Evolutionary conservation across 2,329 filamentous ascomycete genomes (phyloP).

Genomic region (Penicillium paneum): DNA sequence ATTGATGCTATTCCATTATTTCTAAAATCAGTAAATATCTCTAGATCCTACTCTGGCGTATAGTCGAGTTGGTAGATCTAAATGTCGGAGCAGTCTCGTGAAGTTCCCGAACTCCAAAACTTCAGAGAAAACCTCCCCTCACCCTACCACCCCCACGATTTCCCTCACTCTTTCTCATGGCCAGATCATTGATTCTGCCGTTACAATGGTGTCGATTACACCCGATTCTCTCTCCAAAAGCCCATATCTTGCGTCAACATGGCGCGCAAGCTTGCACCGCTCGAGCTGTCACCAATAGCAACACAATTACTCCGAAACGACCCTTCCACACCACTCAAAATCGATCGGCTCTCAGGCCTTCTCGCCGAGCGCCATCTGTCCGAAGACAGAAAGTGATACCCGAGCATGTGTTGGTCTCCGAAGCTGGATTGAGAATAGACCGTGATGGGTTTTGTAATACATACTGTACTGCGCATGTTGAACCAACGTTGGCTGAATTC

Average conservation of each 20-base stretch:
- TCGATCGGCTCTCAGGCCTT: not conserved
- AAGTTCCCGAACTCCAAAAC: constrained; percentile 10
- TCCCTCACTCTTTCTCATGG: constrained; percentile 9
- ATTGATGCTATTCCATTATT: not conserved
- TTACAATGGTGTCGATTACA: constrained; percentile 16
- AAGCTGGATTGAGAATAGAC: not conserved
- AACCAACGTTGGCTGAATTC: not conserved
- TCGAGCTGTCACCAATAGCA: not conserved
- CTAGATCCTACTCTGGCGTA: not conserved
- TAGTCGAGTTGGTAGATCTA: not conserved
- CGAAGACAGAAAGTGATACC: not conserved
- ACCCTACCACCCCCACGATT: not conserved
- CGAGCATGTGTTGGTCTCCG: not conserved
- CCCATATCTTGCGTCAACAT: not conserved
- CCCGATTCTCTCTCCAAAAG: not conserved
- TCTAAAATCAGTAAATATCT: not conserved
- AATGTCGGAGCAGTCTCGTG: not conserved
- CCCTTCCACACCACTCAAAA: constrained; percentile 13
- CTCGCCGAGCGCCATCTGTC: not conserved
- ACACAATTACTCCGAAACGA: not conserved
- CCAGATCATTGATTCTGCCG: constrained; percentile 14
- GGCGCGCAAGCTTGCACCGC: not conserved
- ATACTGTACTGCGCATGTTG: not conserved
- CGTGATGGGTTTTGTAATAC: not conserved
- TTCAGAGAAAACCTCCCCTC: constrained; percentile 9